Percentiles rank a stretch among this genome's conserved stretches.
These are phyloP conservation scores for Cyclotella sp. DNA, from an alignment of 108 stramenopile genomes.

Conservation along the genomic window DNA sequence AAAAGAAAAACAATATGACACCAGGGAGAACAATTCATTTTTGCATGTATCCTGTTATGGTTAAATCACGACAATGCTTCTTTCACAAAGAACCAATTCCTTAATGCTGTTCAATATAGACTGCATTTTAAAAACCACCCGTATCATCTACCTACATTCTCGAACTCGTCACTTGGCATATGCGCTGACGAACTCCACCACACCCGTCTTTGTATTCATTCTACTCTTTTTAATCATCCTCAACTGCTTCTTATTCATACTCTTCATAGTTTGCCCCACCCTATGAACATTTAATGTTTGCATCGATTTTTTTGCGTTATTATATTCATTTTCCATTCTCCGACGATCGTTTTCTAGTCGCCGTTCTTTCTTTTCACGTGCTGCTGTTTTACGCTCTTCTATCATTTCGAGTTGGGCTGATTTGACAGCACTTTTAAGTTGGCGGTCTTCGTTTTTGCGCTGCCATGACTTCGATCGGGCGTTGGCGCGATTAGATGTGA, in stretches of 20 bases:
- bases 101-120: neutral
- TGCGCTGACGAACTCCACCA: conserved; percentile 87
- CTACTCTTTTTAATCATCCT: conserved; percentile 95
- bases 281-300: conserved; percentile 72
- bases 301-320: conserved; percentile 61
- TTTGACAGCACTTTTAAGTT: conserved; percentile 43
- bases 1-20: neutral
- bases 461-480: conserved; percentile 71
- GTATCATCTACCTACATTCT: neutral
- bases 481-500: conserved; percentile 73
- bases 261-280: conserved; percentile 80
- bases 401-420: conserved; percentile 69
- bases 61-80: too few species aligned
- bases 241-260: conserved; percentile 96
- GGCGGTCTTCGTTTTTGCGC: conserved; percentile 49
- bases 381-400: conserved; percentile 56
- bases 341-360: conserved; percentile 81
- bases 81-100: neutral
- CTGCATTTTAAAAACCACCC: neutral
- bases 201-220: conserved; percentile 93
- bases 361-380: conserved; percentile 69
- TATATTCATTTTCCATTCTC: conserved; percentile 85
- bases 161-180: conserved; percentile 69
- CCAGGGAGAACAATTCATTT: neutral
- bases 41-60: too few species aligned